A percentile compares a stretch with the other conserved stretches of the same genome.
Conservation (phyloP, 768 basidiomycete species). For the Boletales sp. region DNA sequence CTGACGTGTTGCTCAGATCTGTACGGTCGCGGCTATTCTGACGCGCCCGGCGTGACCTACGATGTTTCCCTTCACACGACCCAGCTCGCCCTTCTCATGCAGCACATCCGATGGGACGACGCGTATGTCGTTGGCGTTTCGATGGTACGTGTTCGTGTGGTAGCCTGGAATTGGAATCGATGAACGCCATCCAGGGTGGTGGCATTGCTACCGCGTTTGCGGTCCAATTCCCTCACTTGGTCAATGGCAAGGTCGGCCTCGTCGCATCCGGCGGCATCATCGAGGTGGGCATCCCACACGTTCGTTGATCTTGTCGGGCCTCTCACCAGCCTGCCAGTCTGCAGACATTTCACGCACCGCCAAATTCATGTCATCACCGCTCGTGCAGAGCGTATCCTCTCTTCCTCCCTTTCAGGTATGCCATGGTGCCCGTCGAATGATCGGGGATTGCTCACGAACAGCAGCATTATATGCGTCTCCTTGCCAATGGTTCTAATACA, state of each 20-base stretch:
- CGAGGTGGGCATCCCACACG: conserved; percentile 39
- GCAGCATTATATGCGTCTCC: conserved; percentile 51
- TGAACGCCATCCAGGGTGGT: conserved; percentile 53
- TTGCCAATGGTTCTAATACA: conserved; percentile 36
- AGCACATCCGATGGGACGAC: conserved; percentile 69
- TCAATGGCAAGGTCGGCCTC: conserved; percentile 60
- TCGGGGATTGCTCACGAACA: not conserved
- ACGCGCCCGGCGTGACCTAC: conserved; percentile 69
- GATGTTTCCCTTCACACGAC: conserved; percentile 62
- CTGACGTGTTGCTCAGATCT: conserved; percentile 48
- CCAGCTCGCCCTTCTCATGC: conserved; percentile 81
- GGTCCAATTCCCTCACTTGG: conserved; percentile 67
- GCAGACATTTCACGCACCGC: conserved; percentile 67
- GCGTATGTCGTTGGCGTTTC: conserved; percentile 67
- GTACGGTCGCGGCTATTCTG: conserved; percentile 81
- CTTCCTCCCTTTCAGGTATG: conserved; percentile 59
- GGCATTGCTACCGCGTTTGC: conserved; percentile 70
- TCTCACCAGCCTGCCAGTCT: conserved; percentile 36
- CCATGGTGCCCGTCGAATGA: conserved; percentile 3
- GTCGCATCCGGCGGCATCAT: conserved; percentile 70
- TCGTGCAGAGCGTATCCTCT: conserved; percentile 64
- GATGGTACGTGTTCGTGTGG: conserved; percentile 46
- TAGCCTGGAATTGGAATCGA: conserved; percentile 7
- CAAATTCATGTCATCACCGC: conserved; percentile 74
- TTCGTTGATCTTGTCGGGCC: not conserved